Conservation (phyloP, 1,284 basidiomycete genomes). For the Waitea zeae region DNA sequence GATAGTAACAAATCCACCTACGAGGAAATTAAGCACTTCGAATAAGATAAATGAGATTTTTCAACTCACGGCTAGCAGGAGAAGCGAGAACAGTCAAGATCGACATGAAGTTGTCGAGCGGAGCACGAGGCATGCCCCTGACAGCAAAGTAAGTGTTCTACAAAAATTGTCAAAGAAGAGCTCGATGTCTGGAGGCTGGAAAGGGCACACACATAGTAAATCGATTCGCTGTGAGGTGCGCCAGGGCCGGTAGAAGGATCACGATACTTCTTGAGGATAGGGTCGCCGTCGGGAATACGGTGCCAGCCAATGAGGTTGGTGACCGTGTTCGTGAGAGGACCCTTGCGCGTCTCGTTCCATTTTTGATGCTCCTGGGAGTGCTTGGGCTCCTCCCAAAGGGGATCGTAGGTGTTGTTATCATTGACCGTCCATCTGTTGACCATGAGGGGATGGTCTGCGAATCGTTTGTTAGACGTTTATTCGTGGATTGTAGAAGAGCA, state of each 20-base stretch:
- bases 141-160: constrained; percentile 8
- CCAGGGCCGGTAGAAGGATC: constrained; percentile 10
- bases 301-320: constrained; percentile 9
- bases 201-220: constrained; percentile 11
- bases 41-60: no score
- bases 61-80: not conserved
- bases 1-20: constrained; percentile 9
- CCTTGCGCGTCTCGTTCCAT: constrained; percentile 7
- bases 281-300: constrained; percentile 6
- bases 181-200: no score
- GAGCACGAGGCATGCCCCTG: not conserved
- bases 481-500: not conserved
- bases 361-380: constrained; percentile 2
- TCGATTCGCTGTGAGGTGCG: constrained; percentile 15
- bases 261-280: constrained; percentile 4
- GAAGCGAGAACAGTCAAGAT: constrained; percentile 4
- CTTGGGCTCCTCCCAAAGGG: not conserved
- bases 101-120: constrained; percentile 5
- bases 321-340: constrained; percentile 6
- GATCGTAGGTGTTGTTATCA: not conserved
- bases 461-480: not conserved
- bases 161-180: constrained; percentile 5
- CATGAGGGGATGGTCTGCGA: constrained; percentile 1
- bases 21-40: not conserved
- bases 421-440: not conserved